Evolutionary conservation across 176 grass and related monocot genomes (phyloP).

Genomic region (Avena eriantha): DNA sequence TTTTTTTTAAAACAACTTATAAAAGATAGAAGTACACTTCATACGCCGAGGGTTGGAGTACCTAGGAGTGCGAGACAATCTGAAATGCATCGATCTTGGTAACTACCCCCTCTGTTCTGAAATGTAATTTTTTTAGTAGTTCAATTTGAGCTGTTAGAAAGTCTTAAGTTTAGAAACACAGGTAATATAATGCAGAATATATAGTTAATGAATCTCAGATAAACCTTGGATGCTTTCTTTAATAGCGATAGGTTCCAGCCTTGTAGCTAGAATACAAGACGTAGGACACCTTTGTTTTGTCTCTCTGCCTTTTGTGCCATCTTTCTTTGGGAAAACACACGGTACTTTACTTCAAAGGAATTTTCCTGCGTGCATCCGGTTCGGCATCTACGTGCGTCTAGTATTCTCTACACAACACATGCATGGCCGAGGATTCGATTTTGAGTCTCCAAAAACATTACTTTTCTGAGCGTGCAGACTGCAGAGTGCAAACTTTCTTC

Average conservation of each 20-base stretch:
- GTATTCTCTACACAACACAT: conserved; percentile 41
- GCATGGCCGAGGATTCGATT: conserved; percentile 54
- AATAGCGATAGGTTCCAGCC: background rate
- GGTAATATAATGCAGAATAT: too few species aligned
- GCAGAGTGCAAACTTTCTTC: conserved; percentile 35
- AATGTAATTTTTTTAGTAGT: too few species aligned
- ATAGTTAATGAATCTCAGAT: background rate
- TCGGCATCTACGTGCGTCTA: conserved; percentile 33
- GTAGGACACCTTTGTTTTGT: conserved; percentile 39
- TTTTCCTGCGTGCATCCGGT: conserved; percentile 42
- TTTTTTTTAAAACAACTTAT: too few species aligned
- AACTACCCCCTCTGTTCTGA: background rate
- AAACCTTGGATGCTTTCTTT: background rate
- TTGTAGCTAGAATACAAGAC: conserved; percentile 32
- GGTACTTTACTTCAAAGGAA: conserved; percentile 25
- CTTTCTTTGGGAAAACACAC: conserved; percentile 43
- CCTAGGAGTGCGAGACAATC: background rate
- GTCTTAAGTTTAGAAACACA: too few species aligned
- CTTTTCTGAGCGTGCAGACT: conserved; percentile 45
- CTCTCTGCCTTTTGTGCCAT: background rate
- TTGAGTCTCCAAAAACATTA: conserved; percentile 41
- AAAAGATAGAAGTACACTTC: too few species aligned
- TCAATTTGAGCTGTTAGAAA: too few species aligned
- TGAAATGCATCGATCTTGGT: background rate
- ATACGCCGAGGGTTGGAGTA: too few species aligned